Percentiles rank a stretch among this genome's conserved stretches.
Conservation (phyloP, 2,329 filamentous ascomycete species). For the Colletotrichum sp. region DNA sequence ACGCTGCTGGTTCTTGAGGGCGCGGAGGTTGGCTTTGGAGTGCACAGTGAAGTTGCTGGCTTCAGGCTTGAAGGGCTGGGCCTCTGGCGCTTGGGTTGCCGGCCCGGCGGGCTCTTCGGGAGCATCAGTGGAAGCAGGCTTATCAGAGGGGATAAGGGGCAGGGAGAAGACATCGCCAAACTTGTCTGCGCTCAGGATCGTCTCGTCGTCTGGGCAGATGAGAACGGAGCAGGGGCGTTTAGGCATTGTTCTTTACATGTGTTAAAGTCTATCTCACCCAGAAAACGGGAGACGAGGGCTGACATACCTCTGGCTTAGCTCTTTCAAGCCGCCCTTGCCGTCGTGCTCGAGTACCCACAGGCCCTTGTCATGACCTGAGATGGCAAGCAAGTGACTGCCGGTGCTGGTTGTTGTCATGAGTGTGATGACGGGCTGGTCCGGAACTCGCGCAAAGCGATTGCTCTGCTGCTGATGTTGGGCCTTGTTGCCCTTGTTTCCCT, state of each 20-base stretch:
- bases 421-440: slow-evolving; percentile 69
- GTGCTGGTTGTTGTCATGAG: slow-evolving; percentile 69
- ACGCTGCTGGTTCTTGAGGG: slow-evolving; percentile 61
- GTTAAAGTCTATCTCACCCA: slow-evolving; percentile 29
- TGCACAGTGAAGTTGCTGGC: slow-evolving; percentile 68
- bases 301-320: slow-evolving; percentile 74
- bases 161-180: slow-evolving; percentile 96
- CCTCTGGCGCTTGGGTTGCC: neutral
- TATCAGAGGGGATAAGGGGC: slow-evolving; percentile 62
- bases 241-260: slow-evolving; percentile 74
- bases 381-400: slow-evolving; percentile 72
- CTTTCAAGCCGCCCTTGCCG: slow-evolving; percentile 62
- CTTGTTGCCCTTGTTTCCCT: slow-evolving; percentile 25
- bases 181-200: slow-evolving; percentile 88
- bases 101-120: slow-evolving; percentile 26
- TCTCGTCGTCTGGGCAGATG: slow-evolving; percentile 71
- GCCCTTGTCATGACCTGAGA: slow-evolving; percentile 91
- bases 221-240: slow-evolving; percentile 84
- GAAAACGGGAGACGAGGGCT: neutral
- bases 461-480: slow-evolving; percentile 18
- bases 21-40: slow-evolving; percentile 66
- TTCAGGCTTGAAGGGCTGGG: slow-evolving; percentile 48
- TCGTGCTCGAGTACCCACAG: slow-evolving; percentile 81
- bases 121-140: slow-evolving; percentile 8
- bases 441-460: slow-evolving; percentile 39